These are phyloP conservation scores for Auricularia auricula-judae DNA, from an alignment of 768 basidiomycete genomes.

Conservation along the genomic window DNA sequence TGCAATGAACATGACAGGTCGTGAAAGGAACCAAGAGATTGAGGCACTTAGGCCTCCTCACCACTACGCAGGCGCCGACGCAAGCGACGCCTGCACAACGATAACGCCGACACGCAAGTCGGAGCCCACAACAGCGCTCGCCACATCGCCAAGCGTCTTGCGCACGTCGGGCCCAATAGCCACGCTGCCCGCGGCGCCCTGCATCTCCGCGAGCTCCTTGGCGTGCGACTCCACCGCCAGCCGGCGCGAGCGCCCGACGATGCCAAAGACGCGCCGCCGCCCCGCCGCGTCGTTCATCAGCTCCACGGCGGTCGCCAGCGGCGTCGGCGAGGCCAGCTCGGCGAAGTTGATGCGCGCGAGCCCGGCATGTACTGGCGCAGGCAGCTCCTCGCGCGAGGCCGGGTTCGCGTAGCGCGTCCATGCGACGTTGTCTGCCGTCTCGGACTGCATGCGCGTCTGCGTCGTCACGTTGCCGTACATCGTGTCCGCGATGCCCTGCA, in stretches of 20 bases:
- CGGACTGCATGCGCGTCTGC: conserved; percentile 59
- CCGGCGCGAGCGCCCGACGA: conserved; percentile 67
- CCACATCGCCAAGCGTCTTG: conserved; percentile 82
- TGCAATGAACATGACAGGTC: too few species aligned
- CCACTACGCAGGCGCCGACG: too few species aligned
- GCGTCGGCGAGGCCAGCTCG: conserved; percentile 15
- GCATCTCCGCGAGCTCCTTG: conserved; percentile 54
- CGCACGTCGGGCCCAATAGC: conserved; percentile 48
- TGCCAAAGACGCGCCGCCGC: conserved; percentile 41
- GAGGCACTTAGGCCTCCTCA: too few species aligned
- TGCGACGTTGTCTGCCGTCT: conserved; percentile 70
- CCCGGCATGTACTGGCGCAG: conserved; percentile 9
- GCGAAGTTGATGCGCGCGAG: conserved; percentile 21
- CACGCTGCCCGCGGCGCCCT: conserved; percentile 37
- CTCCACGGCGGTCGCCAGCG: conserved; percentile 13
- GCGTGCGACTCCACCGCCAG: conserved; percentile 62
- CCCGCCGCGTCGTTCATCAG: conserved; percentile 2
- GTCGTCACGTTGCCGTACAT: conserved; percentile 56
- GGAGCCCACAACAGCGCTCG: conserved; percentile 59
- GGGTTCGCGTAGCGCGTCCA: conserved; percentile 54
- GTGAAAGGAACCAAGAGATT: too few species aligned
- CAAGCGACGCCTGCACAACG: conserved; percentile 46
- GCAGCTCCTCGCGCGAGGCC: conserved; percentile 2
- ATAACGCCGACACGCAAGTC: conserved; percentile 48
- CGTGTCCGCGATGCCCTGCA: conserved; percentile 47